A percentile compares a stretch with the other conserved stretches of the same genome.
Evolutionary conservation across 768 basidiomycete species (phyloP).

Genomic region (Infundibulicybe gibba): DNA sequence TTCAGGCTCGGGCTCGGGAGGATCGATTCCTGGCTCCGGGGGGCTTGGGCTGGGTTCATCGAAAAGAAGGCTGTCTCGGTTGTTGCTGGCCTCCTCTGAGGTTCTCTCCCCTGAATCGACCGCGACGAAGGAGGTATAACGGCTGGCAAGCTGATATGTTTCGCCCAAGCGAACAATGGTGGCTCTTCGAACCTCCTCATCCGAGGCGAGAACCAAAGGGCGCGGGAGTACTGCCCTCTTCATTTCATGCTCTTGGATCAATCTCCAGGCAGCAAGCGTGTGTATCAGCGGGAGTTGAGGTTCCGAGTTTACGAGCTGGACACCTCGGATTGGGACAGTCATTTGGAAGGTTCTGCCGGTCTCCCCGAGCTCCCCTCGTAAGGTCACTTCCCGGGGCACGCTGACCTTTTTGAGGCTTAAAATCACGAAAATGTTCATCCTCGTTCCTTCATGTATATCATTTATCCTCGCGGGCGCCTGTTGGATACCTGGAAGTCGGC

Average conservation of each 20-base stretch:
- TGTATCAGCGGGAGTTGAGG: constrained; percentile 40
- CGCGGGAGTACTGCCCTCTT: constrained; percentile 25
- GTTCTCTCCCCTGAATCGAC: constrained; percentile 29
- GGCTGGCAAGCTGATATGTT: constrained; percentile 48
- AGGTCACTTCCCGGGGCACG: constrained; percentile 26
- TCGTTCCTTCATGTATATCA: constrained; percentile 30
- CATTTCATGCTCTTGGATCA: constrained; percentile 51
- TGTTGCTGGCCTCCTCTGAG: background rate
- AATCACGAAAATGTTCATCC: constrained; percentile 30
- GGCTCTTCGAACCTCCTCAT: constrained; percentile 34
- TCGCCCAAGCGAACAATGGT: constrained; percentile 47
- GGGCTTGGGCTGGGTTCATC: constrained; percentile 1
- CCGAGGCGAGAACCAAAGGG: constrained; percentile 19
- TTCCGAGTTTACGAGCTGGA: constrained; percentile 28
- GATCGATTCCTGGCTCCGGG: background rate
- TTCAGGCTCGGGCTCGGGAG: background rate
- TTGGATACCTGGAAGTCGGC: constrained; percentile 25
- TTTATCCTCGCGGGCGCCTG: constrained; percentile 29
- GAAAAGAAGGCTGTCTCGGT: background rate
- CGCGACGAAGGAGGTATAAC: constrained; percentile 55
- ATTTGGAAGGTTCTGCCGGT: constrained; percentile 23
- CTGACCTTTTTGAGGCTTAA: constrained; percentile 19
- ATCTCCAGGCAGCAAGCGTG: constrained; percentile 46
- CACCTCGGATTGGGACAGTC: constrained; percentile 24
- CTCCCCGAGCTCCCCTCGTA: constrained; percentile 32